Evolutionary conservation across 176 grass and related monocot genomes (phyloP).

Genomic region (Bolboschoenus planiculmis): DNA sequence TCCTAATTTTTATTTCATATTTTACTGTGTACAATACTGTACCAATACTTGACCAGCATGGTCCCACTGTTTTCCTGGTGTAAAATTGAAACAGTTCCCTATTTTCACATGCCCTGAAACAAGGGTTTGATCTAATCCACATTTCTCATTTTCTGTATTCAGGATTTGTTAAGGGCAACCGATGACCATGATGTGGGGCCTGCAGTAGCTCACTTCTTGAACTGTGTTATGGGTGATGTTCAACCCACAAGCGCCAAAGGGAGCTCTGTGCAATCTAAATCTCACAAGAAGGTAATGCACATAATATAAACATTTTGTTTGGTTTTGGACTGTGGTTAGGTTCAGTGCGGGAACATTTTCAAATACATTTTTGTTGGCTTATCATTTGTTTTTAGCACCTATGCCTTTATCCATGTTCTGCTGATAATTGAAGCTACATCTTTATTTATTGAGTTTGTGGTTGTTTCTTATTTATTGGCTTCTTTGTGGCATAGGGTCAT

Average conservation of each 20-base stretch:
- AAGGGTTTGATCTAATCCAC: neutral
- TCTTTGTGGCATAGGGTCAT: constrained; percentile 29
- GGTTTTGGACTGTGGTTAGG: neutral
- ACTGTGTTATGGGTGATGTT: constrained; percentile 74
- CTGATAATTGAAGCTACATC: neutral
- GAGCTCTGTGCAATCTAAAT: constrained; percentile 38
- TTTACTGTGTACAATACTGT: neutral
- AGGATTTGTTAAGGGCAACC: constrained; percentile 80
- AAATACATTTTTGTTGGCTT: neutral
- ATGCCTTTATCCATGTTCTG: neutral
- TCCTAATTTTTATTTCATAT: neutral
- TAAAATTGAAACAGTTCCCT: neutral
- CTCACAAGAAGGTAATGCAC: constrained; percentile 50
- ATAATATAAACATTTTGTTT: neutral
- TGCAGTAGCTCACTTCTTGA: constrained; percentile 81
- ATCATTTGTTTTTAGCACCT: neutral
- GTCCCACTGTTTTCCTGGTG: neutral
- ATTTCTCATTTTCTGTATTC: constrained; percentile 10
- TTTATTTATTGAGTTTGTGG: constrained; percentile 4
- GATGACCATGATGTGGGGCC: constrained; percentile 79
- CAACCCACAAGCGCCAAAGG: constrained; percentile 42
- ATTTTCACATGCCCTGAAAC: neutral
- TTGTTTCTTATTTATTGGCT: constrained; percentile 8
- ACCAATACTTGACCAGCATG: neutral
- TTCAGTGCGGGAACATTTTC: neutral